Base-by-base conservation (phyloP, 306 rosid genomes). In the Rubus parviflorus region DNA sequence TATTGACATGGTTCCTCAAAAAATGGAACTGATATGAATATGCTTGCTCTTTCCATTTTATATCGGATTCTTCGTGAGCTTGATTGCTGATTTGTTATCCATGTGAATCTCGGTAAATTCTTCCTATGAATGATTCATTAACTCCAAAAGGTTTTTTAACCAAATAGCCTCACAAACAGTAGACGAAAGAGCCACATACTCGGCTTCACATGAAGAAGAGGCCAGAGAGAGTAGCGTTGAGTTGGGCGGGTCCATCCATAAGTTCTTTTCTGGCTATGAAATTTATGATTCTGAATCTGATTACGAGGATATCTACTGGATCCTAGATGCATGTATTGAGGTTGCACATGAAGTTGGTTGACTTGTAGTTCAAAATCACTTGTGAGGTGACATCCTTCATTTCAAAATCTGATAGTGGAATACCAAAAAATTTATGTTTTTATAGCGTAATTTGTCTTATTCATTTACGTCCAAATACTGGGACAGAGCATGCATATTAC, bases 171-270 rank as follows among this genome's bases (percentile, higher is more conserved):
- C 19, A 15, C 54, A 49, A 14, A 15, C 54, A 3, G 5, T 13
- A 13, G 19, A 14, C 14, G 54, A 3, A 2, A 49, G 16, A 15
- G 54, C 54, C 2, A 49, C 17, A 49, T 49, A 49, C 54, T 14
- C 54, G 3, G 54, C 54, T 4, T 49, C 54, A 49, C 54, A 51
- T 49, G 56, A 14, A 14, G 56, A 51, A 92, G 87, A 80, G 80
- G 83, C 93, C 97, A 0, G 97, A 74, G 95, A 89, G 88, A 92
- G 98, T 73, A 83, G 89, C 70, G 73, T 92, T 41, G 97, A 89
- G 79, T 71, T 88, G 61, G 93, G 91, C 25, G 97, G 96, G 8
- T 87, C 87, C 19, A 57, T 89, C 80, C 81, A 77, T 65, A 84
- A 79, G 52, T 94, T 94, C 84, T 83, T 87, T 13, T 92, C 93